Conservation (phyloP, 768 basidiomycete genomes). For the Pholiota microspora region DNA sequence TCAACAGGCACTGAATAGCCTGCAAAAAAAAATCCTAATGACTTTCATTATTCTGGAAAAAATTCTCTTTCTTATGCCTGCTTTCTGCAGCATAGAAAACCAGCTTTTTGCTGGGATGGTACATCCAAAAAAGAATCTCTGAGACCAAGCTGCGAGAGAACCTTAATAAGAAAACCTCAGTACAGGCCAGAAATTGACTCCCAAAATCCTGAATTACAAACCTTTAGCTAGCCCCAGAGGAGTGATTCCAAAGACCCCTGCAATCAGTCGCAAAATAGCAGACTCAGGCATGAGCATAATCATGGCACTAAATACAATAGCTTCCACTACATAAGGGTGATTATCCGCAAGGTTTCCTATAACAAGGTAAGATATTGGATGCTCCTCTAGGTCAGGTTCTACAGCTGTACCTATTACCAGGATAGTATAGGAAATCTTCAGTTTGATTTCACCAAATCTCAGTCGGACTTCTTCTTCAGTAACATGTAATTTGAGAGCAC, state of each 20-base stretch:
- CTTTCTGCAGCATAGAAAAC: slow-evolving; percentile 29
- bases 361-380: too few species aligned
- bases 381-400: too few species aligned
- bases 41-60: too few species aligned
- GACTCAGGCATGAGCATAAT: slow-evolving; percentile 28
- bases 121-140: slow-evolving; percentile 33
- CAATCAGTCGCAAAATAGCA: slow-evolving; percentile 27
- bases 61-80: slow-evolving; percentile 23
- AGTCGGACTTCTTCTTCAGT: slow-evolving; percentile 19
- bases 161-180: slow-evolving; percentile 19
- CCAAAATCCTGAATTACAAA: slow-evolving; percentile 3
- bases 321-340: slow-evolving; percentile 28
- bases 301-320: slow-evolving; percentile 22
- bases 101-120: slow-evolving; percentile 29
- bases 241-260: slow-evolving; percentile 34
- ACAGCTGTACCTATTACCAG: too few species aligned
- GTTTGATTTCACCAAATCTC: slow-evolving; percentile 23
- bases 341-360: slow-evolving; percentile 36
- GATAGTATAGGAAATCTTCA: slow-evolving; percentile 19
- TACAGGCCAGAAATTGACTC: neutral
- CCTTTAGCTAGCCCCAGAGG: slow-evolving; percentile 31
- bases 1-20: too few species aligned
- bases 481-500: slow-evolving; percentile 14
- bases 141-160: slow-evolving; percentile 33
- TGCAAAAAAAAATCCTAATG: too few species aligned